Conservation (phyloP, 2,329 filamentous ascomycete genomes). For the Pseudogymnoascus sp. region DNA sequence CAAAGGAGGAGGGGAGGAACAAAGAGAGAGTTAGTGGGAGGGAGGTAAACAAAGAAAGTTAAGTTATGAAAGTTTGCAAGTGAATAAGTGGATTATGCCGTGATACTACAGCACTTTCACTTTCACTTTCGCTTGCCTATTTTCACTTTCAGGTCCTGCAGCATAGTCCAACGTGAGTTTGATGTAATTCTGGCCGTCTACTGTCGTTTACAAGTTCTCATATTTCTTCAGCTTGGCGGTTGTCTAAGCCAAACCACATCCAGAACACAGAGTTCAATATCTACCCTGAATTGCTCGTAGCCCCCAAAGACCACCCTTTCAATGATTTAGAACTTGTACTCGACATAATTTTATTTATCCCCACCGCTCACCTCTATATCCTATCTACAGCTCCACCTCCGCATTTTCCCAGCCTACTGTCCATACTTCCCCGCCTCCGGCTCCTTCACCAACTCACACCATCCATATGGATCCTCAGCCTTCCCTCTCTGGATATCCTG, state of each 20-base stretch:
- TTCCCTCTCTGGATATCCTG: constrained; percentile 83
- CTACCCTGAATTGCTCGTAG: background rate
- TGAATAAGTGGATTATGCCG: background rate
- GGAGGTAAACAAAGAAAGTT: background rate
- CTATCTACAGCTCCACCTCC: background rate
- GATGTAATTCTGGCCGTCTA: background rate
- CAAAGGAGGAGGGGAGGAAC: no score
- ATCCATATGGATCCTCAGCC: constrained; percentile 52
- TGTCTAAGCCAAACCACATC: background rate
- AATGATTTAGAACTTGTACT: background rate
- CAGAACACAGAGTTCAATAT: background rate
- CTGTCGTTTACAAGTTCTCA: background rate
- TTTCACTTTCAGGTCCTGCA: background rate
- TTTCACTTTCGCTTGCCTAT: background rate
- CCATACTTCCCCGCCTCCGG: constrained; percentile 24
- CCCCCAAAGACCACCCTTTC: background rate
- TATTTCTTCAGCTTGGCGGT: background rate
- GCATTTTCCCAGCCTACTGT: background rate
- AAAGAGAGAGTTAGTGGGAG: background rate
- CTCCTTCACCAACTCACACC: constrained; percentile 26
- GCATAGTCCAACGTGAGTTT: background rate
- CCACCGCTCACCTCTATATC: background rate
- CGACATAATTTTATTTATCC: background rate
- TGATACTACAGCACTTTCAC: background rate
- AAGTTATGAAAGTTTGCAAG: background rate